Base-by-base conservation (phyloP, 2,329 filamentous ascomycete genomes). In the Teratosphaeria nubilosa region DNA sequence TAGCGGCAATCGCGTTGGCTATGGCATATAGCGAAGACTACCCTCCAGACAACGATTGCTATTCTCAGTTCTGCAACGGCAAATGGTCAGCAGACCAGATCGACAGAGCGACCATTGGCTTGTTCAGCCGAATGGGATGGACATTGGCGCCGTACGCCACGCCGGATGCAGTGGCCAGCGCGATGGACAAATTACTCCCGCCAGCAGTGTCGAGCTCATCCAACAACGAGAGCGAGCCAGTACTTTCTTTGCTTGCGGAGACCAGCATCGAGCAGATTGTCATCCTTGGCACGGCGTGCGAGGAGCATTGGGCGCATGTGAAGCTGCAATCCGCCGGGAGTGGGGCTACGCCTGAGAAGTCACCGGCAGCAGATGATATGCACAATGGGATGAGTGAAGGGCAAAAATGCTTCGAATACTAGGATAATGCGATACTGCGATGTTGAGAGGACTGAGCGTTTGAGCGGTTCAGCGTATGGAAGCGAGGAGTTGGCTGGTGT, bases 11-110 rank as follows among this genome's bases (percentile, higher is more conserved):
- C 56, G 64, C 58, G 31, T 64, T 70, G 20, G 66, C 67, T 22
- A 62, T 65, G 5, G 64, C 59, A n/a, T 68, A 66, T 58, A 65
- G 63, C 10, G 58, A 66, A 53, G 69, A 71, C 51, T 51, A 62
- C n/a, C 57, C 68, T 10, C 63, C 64, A 2, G 51, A 31, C 7
- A 41, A n/a, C 14, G 56, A 60, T 5, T 59, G 61, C 58, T 65
- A 64, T 62, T 57, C 65, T 24, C 56, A 55, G 27, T 37, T 68
- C 5, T 60, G 61, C 22, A 54, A 58, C 14, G 48, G 41, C n/a
- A 30, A 57, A 22, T 61, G 54, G 16, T 57, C 59, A 20, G 60
- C 58, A 5, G 55, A 60, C 13, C 54, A 65, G 13, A 60, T 68
- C 53, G 59, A 62, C n/a, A 7, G 32, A 5, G 50, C 53, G 22